phyloP scores from a whole-genome alignment of 176 grass and related monocot genomes.

The Luzula sylvatica region DNA sequence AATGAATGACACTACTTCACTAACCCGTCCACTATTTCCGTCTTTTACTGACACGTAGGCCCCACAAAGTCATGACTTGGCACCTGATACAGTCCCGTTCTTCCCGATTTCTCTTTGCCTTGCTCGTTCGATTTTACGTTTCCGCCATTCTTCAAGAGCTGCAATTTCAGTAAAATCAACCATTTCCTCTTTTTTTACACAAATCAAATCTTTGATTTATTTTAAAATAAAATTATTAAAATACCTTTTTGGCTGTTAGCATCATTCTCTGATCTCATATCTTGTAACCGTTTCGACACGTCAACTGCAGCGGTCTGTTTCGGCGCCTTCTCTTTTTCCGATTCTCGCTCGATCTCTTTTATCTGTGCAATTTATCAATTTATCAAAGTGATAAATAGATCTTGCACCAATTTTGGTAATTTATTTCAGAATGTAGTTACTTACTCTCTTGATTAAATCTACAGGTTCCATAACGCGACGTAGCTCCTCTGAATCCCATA shows the following conservation, averaged over 20 bases:
- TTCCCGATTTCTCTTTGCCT: conserved; percentile 74
- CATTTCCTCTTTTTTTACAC: too few species aligned
- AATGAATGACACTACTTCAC: too few species aligned
- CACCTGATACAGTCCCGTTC: conserved; percentile 32
- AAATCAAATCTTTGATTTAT: background rate
- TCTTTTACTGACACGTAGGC: background rate
- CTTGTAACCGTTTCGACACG: conserved; percentile 64
- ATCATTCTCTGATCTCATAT: conserved; percentile 65
- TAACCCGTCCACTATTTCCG: too few species aligned
- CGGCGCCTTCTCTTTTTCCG: conserved; percentile 34
- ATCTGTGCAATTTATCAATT: conserved; percentile 31
- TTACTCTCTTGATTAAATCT: conserved; percentile 86
- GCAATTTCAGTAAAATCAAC: conserved; percentile 5
- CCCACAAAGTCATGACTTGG: conserved; percentile 3
- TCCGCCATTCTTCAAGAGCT: conserved; percentile 92
- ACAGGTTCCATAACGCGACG: conserved; percentile 67
- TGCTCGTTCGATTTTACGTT: conserved; percentile 82
- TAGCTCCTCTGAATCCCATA: conserved; percentile 81
- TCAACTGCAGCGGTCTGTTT: conserved; percentile 88
- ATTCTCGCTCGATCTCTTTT: conserved; percentile 82
- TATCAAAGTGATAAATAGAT: background rate
- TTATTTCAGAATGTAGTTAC: background rate
- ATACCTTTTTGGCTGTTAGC: conserved; percentile 88
- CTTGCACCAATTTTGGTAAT: background rate
- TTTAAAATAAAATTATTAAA: background rate